Base-by-base conservation (phyloP, 2,329 filamentous ascomycete species). In the Emergomyces africanus region DNA sequence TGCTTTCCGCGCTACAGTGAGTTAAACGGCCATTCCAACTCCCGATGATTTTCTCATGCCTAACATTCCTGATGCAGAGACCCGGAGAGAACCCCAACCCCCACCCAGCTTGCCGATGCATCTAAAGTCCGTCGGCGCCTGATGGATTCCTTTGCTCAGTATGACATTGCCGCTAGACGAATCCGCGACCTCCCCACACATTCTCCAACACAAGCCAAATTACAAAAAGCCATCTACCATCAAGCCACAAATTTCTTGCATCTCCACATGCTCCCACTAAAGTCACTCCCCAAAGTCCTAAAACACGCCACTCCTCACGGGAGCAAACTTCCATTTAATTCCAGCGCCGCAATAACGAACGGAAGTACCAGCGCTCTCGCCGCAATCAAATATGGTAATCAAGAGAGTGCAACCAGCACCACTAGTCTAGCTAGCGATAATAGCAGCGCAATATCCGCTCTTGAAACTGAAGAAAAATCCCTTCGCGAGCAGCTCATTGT, bases 101-200 rank as follows among this genome's bases (percentile, higher is more conserved):
- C 82, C 8, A 78, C 83, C 5, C 89, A 95, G 69, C 84, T 96
- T 50, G 81, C 88, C 57, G 90, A 96, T 66, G 91, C 91, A 0
- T 86, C 87, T 50, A 95, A 94, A 72, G 87, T 95, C 12, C 86
- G 91, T n/a, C 95, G 90, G 71, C 82, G 90, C 25, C 79, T 96
- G 0, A 91, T 90, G 60, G 91, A 96, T 66, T 88, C 89, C 9
- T 96, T 96, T 67, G 82, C 85, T 12, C 91, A 96, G 67, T 96
- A 95, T 70, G 89, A 95, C 66, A 77, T 83, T 2, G 89, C 90
- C 0, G 90, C 90, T 2, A 85, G 87, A 63, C 83, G 90, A 3
- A 83, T 96, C 59, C 84, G 90, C 35, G 89, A 95, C 67, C 75
- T 96, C 54, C 85, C 85, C 18, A 88, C 88, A 0, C 76, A 84